Conservation (phyloP, 23 red algal species). For the Agarophyton chilense region DNA sequence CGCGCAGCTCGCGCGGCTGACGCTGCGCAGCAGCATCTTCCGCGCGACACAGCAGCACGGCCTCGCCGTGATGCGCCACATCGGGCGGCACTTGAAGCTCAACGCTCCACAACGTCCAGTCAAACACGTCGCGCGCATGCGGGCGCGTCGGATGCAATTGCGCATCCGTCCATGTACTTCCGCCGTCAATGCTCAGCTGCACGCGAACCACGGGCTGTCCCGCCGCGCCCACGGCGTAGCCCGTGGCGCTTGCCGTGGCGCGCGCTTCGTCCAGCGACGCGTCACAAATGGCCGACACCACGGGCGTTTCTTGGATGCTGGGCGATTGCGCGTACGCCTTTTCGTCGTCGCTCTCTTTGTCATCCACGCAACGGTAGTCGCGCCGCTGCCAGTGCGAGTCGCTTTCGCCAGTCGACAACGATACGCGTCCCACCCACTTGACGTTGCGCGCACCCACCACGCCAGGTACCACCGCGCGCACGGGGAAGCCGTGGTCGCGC, state of each 20-base stretch:
- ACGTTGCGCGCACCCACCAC: slow-evolving; percentile 92
- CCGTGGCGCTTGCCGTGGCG: slow-evolving; percentile 40
- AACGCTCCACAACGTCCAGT: slow-evolving; percentile 81
- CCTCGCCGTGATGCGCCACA: not conserved
- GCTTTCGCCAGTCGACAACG: slow-evolving; percentile 50
- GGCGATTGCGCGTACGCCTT: slow-evolving; percentile 74
- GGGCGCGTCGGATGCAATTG: slow-evolving; percentile 20
- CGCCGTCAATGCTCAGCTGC: slow-evolving; percentile 58
- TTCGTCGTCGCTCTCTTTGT: slow-evolving; percentile 31
- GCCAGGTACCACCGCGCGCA: slow-evolving; percentile 90
- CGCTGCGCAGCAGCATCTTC: slow-evolving; percentile 75
- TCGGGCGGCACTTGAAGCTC: not conserved
- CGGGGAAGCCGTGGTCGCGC: slow-evolving; percentile 87
- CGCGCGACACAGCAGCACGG: slow-evolving; percentile 45
- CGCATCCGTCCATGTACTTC: slow-evolving; percentile 71
- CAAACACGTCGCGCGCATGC: slow-evolving; percentile 32
- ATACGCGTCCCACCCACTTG: slow-evolving; percentile 88
- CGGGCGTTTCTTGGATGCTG: slow-evolving; percentile 85
- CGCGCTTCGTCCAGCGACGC: not conserved
- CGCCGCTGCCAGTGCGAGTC: slow-evolving; percentile 76
- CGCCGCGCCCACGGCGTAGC: slow-evolving; percentile 65
- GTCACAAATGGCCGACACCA: slow-evolving; percentile 74
- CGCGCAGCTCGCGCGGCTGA: slow-evolving; percentile 62
- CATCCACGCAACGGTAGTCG: slow-evolving; percentile 83
- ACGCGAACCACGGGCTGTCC: slow-evolving; percentile 29